These are phyloP conservation scores for Capronia coronata DNA, from an alignment of 2,329 filamentous ascomycete species.

Conservation along the genomic window DNA sequence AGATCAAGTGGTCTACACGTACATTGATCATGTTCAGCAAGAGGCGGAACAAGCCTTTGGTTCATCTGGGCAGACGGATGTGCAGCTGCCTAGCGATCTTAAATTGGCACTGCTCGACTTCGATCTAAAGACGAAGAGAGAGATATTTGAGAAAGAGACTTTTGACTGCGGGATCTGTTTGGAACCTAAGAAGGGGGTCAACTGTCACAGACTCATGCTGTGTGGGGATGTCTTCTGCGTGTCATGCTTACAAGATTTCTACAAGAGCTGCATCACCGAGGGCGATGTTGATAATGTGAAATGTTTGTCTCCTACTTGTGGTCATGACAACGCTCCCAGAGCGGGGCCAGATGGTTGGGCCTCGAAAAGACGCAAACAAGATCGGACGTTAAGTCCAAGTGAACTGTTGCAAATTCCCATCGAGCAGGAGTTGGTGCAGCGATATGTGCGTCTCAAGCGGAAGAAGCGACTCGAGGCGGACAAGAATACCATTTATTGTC, in stretches of 20 bases:
- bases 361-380: constrained; percentile 51
- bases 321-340: constrained; percentile 43
- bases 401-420: constrained; percentile 75
- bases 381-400: constrained; percentile 67
- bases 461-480: constrained; percentile 89
- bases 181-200: constrained; percentile 80
- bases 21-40: constrained; percentile 56
- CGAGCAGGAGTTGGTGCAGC: constrained; percentile 64
- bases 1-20: constrained; percentile 52
- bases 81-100: constrained; percentile 42
- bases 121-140: constrained; percentile 65
- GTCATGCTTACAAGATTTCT: constrained; percentile 82
- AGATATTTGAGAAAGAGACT: constrained; percentile 72
- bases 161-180: constrained; percentile 86
- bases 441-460: constrained; percentile 84
- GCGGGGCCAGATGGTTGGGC: constrained; percentile 30
- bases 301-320: constrained; percentile 74
- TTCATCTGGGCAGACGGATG: constrained; percentile 36
- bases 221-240: constrained; percentile 91
- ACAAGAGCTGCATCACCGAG: constrained; percentile 77
- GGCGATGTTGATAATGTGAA: constrained; percentile 73
- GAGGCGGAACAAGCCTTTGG: constrained; percentile 51
- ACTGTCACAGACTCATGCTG: constrained; percentile 72
- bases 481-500: constrained; percentile 87
- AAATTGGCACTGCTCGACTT: constrained; percentile 71